Evolutionary conservation across 495 filamentous ascomycete genomes (phyloP).

Genomic region (Patellaria atrata): DNA sequence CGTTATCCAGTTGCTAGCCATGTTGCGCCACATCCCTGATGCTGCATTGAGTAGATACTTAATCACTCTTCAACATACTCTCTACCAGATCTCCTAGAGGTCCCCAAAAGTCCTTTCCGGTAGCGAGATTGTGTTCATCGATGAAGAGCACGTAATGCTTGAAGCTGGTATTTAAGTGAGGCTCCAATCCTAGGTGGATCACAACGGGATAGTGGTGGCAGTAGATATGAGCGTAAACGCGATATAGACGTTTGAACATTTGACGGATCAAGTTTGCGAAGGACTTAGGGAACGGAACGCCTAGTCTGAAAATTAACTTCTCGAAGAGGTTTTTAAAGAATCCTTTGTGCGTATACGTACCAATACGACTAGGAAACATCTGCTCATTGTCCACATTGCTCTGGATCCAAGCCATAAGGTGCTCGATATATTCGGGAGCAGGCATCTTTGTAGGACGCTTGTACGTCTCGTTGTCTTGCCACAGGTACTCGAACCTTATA

Average conservation of each 20-base stretch:
- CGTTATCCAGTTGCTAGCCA: too few relatives aligned
- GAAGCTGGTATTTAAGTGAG: slow-evolving; percentile 97
- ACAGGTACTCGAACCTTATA: slow-evolving; percentile 85
- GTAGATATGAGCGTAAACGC: slow-evolving; percentile 98
- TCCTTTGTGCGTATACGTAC: slow-evolving; percentile 30
- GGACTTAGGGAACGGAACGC: slow-evolving; percentile 87
- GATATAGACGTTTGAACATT: slow-evolving; percentile 96
- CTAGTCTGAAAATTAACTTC: slow-evolving; percentile 30
- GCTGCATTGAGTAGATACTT: too few relatives aligned
- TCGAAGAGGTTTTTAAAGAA: neutral
- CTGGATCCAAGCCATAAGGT: slow-evolving; percentile 94
- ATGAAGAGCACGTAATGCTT: slow-evolving; percentile 98
- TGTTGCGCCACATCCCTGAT: too few relatives aligned
- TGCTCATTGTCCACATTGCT: slow-evolving; percentile 89
- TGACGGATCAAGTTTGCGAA: slow-evolving; percentile 78
- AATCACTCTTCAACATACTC: slow-evolving; percentile 91
- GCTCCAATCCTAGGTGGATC: slow-evolving; percentile 85
- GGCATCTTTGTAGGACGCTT: slow-evolving; percentile 96
- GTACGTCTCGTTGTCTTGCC: slow-evolving; percentile 89
- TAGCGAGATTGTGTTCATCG: slow-evolving; percentile 77
- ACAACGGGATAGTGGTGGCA: slow-evolving; percentile 98
- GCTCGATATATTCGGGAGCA: slow-evolving; percentile 92
- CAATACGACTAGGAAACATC: slow-evolving; percentile 85
- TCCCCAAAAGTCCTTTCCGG: slow-evolving; percentile 93
- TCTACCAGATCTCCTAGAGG: slow-evolving; percentile 94